These are phyloP conservation scores for Cinnamomum micranthum DNA, from an alignment of 164 flowering plant genomes.

Conservation along the genomic window DNA sequence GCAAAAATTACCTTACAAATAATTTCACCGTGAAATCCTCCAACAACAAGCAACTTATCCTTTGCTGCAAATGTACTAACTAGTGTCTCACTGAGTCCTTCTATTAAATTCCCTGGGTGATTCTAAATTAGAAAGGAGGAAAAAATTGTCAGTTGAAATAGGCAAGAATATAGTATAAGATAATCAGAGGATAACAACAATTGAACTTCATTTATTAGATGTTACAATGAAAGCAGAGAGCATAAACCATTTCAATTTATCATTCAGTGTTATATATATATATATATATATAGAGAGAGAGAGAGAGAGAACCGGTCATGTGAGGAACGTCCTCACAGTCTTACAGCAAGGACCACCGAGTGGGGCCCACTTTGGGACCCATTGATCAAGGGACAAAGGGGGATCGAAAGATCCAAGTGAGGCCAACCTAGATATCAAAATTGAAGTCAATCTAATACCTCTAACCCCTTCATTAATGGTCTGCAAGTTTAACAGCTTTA, in stretches of 20 bases:
- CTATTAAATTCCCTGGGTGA: constrained; percentile 56
- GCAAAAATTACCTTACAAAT: constrained; percentile 65
- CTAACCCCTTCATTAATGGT: no score
- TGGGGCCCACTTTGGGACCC: no score
- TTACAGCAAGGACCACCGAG: no score
- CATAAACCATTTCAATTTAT: not conserved
- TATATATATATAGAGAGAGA: no score
- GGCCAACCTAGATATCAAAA: no score
- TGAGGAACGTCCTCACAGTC: no score
- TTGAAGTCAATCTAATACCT: no score
- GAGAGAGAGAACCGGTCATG: no score
- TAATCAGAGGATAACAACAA: not conserved
- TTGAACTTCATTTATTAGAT: not conserved
- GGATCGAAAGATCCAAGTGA: no score
- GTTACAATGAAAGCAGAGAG: not conserved
- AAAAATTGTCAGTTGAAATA: not conserved
- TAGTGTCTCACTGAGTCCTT: constrained; percentile 65
- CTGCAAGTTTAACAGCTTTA: no score
- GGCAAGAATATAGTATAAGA: not conserved
- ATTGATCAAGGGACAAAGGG: no score
- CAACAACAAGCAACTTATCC: constrained; percentile 58
- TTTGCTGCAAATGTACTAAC: constrained; percentile 63
- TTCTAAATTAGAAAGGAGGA: constrained; percentile 30
- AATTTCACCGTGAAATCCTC: constrained; percentile 80
- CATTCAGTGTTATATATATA: not conserved